Evolutionary conservation across 2,329 filamentous ascomycete genomes (phyloP).

Genomic region (Calonectria crousiana): DNA sequence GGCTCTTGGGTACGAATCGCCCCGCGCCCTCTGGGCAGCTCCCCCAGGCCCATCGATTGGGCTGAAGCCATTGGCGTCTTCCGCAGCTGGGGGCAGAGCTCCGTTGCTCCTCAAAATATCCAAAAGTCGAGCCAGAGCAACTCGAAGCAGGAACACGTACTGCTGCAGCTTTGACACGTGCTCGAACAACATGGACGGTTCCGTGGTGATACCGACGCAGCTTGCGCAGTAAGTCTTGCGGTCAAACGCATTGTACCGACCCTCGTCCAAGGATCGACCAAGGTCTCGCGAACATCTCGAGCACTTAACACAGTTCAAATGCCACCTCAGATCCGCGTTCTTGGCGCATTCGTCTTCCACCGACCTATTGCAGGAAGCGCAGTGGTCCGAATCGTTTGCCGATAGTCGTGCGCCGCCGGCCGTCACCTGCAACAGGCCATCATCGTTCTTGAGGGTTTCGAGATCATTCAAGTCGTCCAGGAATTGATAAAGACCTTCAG

Average conservation of each 20-base stretch:
- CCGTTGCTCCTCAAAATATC: conserved; percentile 88
- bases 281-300: conserved; percentile 74
- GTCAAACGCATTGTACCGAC: conserved; percentile 76
- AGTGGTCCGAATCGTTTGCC: conserved; percentile 86
- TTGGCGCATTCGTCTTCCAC: conserved; percentile 95
- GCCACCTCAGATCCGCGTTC: conserved; percentile 82
- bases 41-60: conserved; percentile 61
- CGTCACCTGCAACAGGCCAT: conserved; percentile 75
- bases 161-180: conserved; percentile 89
- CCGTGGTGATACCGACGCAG: conserved; percentile 71
- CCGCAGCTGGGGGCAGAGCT: conserved; percentile 79
- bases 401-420: conserved; percentile 75
- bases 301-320: conserved; percentile 85
- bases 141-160: conserved; percentile 92
- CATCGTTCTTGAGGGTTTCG: conserved; percentile 80
- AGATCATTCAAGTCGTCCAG: conserved; percentile 86
- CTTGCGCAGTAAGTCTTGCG: conserved; percentile 77
- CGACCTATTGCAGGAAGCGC: conserved; percentile 82
- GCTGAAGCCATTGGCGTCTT: conserved; percentile 64
- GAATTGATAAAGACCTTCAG: conserved; percentile 84
- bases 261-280: conserved; percentile 75
- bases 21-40: conserved; percentile 66
- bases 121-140: conserved; percentile 89
- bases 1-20: conserved; percentile 80
- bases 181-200: conserved; percentile 69